Evolutionary conservation across 495 filamentous ascomycete species (phyloP).

Genomic region (Xylaria grammica): DNA sequence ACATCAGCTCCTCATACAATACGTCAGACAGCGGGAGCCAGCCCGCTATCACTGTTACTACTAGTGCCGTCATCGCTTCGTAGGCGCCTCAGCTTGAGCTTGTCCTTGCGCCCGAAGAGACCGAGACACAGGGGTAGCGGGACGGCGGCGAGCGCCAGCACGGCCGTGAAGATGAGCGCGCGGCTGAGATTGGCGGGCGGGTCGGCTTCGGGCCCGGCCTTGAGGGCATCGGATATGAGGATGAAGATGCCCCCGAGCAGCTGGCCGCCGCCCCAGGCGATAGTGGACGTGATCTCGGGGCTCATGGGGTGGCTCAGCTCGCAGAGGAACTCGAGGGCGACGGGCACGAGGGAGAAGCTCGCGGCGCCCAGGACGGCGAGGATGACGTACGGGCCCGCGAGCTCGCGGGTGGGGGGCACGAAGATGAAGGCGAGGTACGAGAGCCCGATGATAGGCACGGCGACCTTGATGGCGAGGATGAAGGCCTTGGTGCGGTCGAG

Average conservation of each 20-base stretch:
- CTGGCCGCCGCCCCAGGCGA: slow-evolving; percentile 85
- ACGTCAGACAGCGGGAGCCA: not conserved
- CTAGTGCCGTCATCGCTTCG: slow-evolving; percentile 39
- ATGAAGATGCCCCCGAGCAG: slow-evolving; percentile 83
- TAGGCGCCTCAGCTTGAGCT: slow-evolving; percentile 61
- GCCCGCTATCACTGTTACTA: not conserved
- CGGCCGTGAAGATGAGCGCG: slow-evolving; percentile 79
- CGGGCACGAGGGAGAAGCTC: slow-evolving; percentile 79
- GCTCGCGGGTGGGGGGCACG: slow-evolving; percentile 70
- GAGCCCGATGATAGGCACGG: slow-evolving; percentile 75
- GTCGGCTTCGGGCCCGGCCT: slow-evolving; percentile 56
- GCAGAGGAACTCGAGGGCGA: slow-evolving; percentile 84
- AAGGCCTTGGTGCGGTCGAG: slow-evolving; percentile 85
- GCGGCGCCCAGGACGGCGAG: slow-evolving; percentile 76
- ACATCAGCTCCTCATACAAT: not conserved
- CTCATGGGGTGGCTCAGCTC: slow-evolving; percentile 85
- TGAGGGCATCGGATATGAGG: slow-evolving; percentile 78
- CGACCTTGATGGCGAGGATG: slow-evolving; percentile 72
- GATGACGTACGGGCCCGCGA: slow-evolving; percentile 76
- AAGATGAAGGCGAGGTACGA: slow-evolving; percentile 81
- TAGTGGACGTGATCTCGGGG: slow-evolving; percentile 82
- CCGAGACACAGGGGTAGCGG: slow-evolving; percentile 73
- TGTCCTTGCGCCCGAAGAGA: slow-evolving; percentile 60
- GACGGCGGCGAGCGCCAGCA: slow-evolving; percentile 66
- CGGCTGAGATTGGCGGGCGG: slow-evolving; percentile 74